Percentiles rank a stretch among this genome's conserved stretches.
These are phyloP conservation scores for Acer campestre DNA, from an alignment of 345 rosid species.

Conservation along the genomic window DNA sequence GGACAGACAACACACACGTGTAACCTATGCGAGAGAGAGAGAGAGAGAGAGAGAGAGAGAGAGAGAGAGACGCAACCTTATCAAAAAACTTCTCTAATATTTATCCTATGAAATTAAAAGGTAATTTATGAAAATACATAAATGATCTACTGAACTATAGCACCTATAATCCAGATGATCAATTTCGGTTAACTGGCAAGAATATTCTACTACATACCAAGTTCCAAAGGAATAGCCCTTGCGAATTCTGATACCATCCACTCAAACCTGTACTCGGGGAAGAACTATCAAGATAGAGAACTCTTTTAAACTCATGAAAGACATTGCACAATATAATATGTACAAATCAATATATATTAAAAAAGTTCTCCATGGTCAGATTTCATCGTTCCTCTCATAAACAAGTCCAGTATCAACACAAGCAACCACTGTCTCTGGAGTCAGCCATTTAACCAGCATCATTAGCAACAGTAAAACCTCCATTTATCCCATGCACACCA, in stretches of 20 bases:
- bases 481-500: not conserved
- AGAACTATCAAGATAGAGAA: conserved; percentile 52
- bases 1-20: too few relatives aligned
- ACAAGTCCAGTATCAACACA: not conserved
- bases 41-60: too few relatives aligned
- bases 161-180: not conserved
- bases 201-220: conserved; percentile 56
- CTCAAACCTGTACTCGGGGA: conserved; percentile 82
- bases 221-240: conserved; percentile 66
- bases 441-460: not conserved
- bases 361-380: not conserved
- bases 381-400: not conserved
- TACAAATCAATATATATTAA: not conserved
- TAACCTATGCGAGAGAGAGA: too few relatives aligned
- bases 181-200: not conserved
- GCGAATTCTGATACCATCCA: conserved; percentile 79
- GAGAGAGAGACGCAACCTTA: too few relatives aligned
- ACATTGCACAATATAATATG: not conserved
- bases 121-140: not conserved
- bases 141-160: not conserved
- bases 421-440: not conserved
- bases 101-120: not conserved
- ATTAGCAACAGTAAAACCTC: not conserved
- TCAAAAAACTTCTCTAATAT: not conserved
- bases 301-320: not conserved